Evolutionary conservation across 768 basidiomycete genomes (phyloP), one percentile per base, ranked within the genome.

Genomic region (Tulasnella sp.): DNA sequence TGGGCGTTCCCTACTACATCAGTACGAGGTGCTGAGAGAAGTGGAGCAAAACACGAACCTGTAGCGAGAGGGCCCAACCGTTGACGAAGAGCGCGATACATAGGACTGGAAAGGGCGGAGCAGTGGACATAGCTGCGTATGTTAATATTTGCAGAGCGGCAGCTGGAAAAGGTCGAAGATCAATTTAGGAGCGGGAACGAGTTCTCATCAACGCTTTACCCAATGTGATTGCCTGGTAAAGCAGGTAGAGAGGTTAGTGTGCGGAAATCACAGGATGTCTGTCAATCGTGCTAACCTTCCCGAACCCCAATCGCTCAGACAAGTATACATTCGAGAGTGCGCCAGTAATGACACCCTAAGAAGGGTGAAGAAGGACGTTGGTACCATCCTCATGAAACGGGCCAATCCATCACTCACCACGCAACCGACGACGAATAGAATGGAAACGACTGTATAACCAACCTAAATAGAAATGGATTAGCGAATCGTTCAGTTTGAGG

Each of bases 71-170:
- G 15, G 85, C 86, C 37, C 86, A 80, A 0, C 87, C 87, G n/a
- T 84, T 85, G 75, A 87, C 79, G 31, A 81, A 78, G 78, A 84
- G 88, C 0, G 84, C 83, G 29, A 86, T 77, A 40, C 84, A 83
- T 73, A 87, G 84, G 1, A 84, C 80, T 0, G 86, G 86, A 77
- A 85, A 88, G 4, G 87, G 87, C 8, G 83, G 82, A 9, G 85
- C 83, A 34, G 84, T 81, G n/a, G 83, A 83, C 73, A 85, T 83
- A 29, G 87, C 81, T 11, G 80, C 72, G 73, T 83, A 84, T 5
- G 78, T 82, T 22, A 82, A 78, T 2, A 83, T 73, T 78, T 84
- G 84, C 37, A 80, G 77, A 19, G 86, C 42, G 0, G 90, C 85
- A 68, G 79, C 81, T 76, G 37, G n/a, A 39, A 5, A 36, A 31